Evolutionary conservation across 2,329 filamentous ascomycete species (phyloP), one percentile per base, ranked within the genome.

Genomic region (Colletotrichum sublineola): DNA sequence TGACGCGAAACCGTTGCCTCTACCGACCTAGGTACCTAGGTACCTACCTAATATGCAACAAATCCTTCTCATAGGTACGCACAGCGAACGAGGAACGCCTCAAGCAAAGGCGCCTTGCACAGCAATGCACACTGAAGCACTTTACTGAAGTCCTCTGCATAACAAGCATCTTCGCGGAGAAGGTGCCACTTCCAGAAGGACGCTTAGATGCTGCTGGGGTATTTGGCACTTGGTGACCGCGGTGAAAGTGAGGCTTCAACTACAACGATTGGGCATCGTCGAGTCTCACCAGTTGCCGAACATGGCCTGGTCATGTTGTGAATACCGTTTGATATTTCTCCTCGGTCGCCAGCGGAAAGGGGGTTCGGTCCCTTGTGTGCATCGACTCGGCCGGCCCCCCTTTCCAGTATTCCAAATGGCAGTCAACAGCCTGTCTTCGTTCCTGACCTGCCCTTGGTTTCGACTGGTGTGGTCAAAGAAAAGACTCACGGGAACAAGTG

Each of bases 231-330:
- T 63, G 33, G 36, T 38, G n/a, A n/a, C 48, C 20, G 44, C 40
- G 33, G 60, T 60, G 46, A 68, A 69, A 69, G 60, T 72, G 60
- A 72, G 70, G 66, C 70, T 72, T 68, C 53, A 44, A 65, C 33
- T 52, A 60, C 58, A 58, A 48, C 38, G 55, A 73, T 73, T 73
- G 71, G 71, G 71, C 67, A 73, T 71, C 66, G 55, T 55, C 58
- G 24, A 70, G 69, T 70, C 67, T 73, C 67, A 67, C 48, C 61
- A 33, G 24, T 38, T 64, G 65, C 69, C 66, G 69, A 68, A 64
- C 58, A 60, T n/a, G 53, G 50, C 48, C 55, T 65, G 53, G 24
- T 50, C 53, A 55, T 55, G 24, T 42, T 44, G 38, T 50, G 48
- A 64, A 18, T 48, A 20, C 46, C 44, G 33, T 14, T 58, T 60